A percentile compares a stretch with the other conserved stretches of the same genome.
Conservation (phyloP, 1,139 yeast genomes). For the Protomyces inouyei region DNA sequence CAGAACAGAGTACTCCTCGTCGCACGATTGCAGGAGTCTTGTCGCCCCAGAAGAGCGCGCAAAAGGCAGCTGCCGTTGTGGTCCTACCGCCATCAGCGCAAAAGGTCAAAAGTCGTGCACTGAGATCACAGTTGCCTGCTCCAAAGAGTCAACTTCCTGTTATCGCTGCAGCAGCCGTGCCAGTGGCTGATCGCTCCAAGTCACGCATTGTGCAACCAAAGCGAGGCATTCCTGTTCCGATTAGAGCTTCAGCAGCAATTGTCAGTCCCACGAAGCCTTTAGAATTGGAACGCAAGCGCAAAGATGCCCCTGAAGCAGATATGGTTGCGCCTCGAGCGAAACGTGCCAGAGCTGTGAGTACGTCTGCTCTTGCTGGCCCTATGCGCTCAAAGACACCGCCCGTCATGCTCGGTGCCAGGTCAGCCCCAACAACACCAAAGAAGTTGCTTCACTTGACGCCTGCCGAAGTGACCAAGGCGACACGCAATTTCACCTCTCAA, state of each 20-base stretch:
- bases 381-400: neutral
- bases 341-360: neutral
- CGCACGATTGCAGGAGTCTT: slow-evolving; percentile 2
- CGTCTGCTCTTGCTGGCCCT: neutral
- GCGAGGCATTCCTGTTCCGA: neutral
- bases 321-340: neutral
- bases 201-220: neutral
- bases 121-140: slow-evolving; percentile 9
- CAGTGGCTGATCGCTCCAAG: neutral
- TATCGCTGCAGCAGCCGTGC: neutral
- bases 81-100: slow-evolving; percentile 13
- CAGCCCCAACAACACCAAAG: slow-evolving; percentile 15
- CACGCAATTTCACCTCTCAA: slow-evolving; percentile 24
- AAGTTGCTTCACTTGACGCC: slow-evolving; percentile 26
- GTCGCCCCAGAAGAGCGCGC: slow-evolving; percentile 6
- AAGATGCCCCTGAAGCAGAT: neutral
- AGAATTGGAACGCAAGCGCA: slow-evolving; percentile 4
- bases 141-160: neutral
- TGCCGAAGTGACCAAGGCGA: slow-evolving; percentile 28
- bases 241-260: neutral
- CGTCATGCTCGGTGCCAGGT: neutral
- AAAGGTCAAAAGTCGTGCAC: neutral
- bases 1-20: neutral
- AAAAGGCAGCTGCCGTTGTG: neutral
- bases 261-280: neutral